phyloP scores from a whole-genome alignment of 345 rosid genomes.

The Sisymbrium altissimum region DNA sequence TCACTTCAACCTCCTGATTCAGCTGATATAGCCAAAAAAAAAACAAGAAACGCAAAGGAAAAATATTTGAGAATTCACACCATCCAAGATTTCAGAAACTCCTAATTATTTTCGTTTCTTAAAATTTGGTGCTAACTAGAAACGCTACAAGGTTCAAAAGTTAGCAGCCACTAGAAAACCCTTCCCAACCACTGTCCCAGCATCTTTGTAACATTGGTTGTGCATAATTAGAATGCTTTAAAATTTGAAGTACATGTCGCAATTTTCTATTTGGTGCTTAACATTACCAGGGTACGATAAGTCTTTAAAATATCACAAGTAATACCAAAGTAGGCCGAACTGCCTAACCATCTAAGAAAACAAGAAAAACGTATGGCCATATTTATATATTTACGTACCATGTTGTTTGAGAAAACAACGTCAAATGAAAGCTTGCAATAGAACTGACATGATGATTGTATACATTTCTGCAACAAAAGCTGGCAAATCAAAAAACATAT shows the following conservation, averaged over 20 bases:
- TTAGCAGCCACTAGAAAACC: constrained; percentile 1
- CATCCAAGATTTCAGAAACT: neutral
- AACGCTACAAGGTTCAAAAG: constrained; percentile 1
- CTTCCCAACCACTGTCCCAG: constrained; percentile 2
- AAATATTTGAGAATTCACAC: constrained; percentile 23
- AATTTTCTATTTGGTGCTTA: neutral
- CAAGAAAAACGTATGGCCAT: neutral
- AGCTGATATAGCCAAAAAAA: constrained; percentile 49
- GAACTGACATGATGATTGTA: constrained; percentile 57
- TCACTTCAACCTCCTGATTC: constrained; percentile 45
- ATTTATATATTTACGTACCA: constrained; percentile 46
- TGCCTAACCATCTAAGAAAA: neutral
- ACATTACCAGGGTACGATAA: neutral
- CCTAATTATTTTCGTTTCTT: neutral
- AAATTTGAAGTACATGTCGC: neutral
- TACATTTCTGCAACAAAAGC: constrained; percentile 53
- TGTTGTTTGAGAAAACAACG: constrained; percentile 58
- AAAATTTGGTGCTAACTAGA: neutral
- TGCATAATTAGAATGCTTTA: constrained; percentile 8
- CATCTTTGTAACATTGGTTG: constrained; percentile 4
- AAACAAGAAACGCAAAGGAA: neutral
- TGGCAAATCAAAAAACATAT: constrained; percentile 2
- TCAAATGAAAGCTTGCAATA: constrained; percentile 63
- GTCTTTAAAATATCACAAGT: neutral
- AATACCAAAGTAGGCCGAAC: neutral